phyloP scores from a whole-genome alignment of 257 asterid species.

The Solanum sejunctum region DNA sequence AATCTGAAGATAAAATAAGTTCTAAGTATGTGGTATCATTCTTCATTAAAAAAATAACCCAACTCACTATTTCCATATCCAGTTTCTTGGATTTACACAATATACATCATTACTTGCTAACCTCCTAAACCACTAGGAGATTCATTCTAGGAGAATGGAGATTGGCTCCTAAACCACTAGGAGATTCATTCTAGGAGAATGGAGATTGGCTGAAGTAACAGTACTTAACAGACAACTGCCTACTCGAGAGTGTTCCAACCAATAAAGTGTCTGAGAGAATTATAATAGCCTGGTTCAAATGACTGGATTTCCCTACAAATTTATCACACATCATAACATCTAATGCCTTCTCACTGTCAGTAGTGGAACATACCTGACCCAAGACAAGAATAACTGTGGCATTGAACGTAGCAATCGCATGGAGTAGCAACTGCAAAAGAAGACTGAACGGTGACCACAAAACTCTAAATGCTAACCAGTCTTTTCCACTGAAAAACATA shows the following conservation, averaged over 20 bases:
- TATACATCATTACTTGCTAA: background rate
- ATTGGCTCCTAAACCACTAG: background rate
- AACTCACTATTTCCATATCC: background rate
- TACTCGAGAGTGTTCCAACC: background rate
- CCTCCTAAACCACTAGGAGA: background rate
- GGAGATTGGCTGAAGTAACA: background rate
- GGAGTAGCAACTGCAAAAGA: conserved; percentile 71
- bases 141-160: background rate
- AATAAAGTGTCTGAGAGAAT: background rate
- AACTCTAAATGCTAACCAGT: background rate
- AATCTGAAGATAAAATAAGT: background rate
- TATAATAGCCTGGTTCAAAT: background rate
- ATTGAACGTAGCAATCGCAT: conserved; percentile 72
- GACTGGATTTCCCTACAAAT: background rate
- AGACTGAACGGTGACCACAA: background rate
- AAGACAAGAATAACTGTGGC: conserved; percentile 86
- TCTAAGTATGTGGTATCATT: background rate
- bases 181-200: background rate
- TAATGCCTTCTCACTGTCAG: background rate
- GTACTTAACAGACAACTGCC: background rate
- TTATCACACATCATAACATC: background rate
- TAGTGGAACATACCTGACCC: conserved; percentile 66
- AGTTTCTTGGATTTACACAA: background rate
- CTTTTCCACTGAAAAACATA: background rate
- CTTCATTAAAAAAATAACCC: background rate